Percentiles rank a stretch among this genome's conserved stretches.
These are phyloP conservation scores for Russula virescens DNA, from an alignment of 768 basidiomycete genomes.

Conservation along the genomic window DNA sequence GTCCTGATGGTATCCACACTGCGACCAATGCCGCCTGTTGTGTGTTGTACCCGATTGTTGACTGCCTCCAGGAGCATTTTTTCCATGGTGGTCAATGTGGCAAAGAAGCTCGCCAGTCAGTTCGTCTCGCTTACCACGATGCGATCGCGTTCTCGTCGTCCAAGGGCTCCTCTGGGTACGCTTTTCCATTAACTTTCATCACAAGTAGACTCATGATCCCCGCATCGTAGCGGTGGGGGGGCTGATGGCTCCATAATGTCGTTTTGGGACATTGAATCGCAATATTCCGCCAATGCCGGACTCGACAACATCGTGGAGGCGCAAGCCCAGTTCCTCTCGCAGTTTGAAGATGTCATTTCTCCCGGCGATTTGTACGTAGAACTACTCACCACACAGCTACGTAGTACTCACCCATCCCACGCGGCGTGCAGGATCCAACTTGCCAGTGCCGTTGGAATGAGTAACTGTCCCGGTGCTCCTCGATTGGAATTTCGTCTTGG, in stretches of 20 bases:
- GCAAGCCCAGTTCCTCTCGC: conserved; percentile 33
- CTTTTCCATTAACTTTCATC: background rate
- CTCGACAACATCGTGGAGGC: conserved; percentile 37
- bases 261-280: conserved; percentile 39
- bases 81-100: conserved; percentile 31
- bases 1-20: conserved; percentile 31
- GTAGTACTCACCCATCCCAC: background rate
- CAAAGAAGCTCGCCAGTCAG: conserved; percentile 30
- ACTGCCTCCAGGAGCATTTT: conserved; percentile 30
- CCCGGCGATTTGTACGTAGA: conserved; percentile 44
- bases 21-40: conserved; percentile 32
- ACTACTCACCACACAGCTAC: too few relatives aligned
- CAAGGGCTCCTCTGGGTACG: conserved; percentile 20
- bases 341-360: conserved; percentile 32
- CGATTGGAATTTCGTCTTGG: conserved; percentile 36
- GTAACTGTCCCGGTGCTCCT: conserved; percentile 39
- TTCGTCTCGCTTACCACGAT: conserved; percentile 31
- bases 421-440: conserved; percentile 35
- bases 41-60: conserved; percentile 30
- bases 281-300: conserved; percentile 41
- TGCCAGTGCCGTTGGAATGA: conserved; percentile 33
- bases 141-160: conserved; percentile 24
- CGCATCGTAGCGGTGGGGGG: conserved; percentile 28
- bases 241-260: conserved; percentile 46
- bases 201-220: background rate